Evolutionary conservation across 495 filamentous ascomycete species (phyloP).

Genomic region (Penicillium riverlandense): DNA sequence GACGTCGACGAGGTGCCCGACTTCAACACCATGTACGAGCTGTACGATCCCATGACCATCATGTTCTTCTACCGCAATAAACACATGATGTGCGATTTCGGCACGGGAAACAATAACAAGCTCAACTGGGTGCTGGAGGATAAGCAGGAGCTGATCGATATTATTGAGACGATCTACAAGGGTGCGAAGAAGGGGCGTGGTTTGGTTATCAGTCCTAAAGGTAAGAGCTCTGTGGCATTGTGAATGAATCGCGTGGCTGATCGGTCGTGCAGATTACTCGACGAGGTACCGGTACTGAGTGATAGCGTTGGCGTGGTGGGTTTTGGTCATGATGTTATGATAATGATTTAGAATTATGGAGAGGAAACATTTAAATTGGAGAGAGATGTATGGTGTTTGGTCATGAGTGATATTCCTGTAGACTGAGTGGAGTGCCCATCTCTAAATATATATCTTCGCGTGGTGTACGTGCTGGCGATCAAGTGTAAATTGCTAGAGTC

Average conservation of each 20-base stretch:
- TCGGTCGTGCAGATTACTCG: constrained; percentile 56
- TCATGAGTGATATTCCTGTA: too few species aligned
- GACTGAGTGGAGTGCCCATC: too few species aligned
- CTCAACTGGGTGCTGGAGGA: constrained; percentile 96
- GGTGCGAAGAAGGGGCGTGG: constrained; percentile 95
- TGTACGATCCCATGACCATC: constrained; percentile 65
- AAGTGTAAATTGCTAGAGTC: too few species aligned
- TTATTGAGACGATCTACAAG: constrained; percentile 95
- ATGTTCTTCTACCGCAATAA: constrained; percentile 98
- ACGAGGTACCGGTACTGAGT: constrained; percentile 72
- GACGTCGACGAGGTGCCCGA: constrained; percentile 94
- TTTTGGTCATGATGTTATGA: not conserved
- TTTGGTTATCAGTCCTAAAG: constrained; percentile 92
- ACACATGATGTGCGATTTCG: constrained; percentile 98
- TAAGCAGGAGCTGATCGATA: constrained; percentile 98
- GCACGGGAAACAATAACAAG: constrained; percentile 98
- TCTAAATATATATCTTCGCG: too few species aligned
- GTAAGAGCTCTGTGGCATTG: constrained; percentile 16
- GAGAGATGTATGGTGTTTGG: too few species aligned
- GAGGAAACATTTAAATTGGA: constrained; percentile 2
- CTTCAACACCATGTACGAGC: constrained; percentile 92
- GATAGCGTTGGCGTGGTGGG: not conserved
- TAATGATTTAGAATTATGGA: constrained; percentile 8
- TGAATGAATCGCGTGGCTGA: constrained; percentile 3
- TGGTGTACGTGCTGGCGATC: too few species aligned